A percentile compares a stretch with the other conserved stretches of the same genome.
These are phyloP conservation scores for Emiliania huxleyi DNA, from an alignment of 78 protist species.

Conservation along the genomic window DNA sequence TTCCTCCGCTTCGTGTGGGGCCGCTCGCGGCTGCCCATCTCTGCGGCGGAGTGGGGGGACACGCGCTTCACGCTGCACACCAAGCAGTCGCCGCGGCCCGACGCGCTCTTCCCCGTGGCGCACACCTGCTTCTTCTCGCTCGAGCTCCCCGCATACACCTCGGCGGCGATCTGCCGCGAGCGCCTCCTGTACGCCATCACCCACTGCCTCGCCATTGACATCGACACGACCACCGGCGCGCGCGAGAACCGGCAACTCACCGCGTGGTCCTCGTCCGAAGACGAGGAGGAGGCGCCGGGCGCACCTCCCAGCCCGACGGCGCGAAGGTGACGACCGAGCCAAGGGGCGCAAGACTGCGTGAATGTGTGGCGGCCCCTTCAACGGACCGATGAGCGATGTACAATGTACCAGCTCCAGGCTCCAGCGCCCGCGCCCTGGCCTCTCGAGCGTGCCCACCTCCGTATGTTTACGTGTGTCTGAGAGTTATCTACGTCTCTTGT, in stretches of 20 bases:
- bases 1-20: conserved; percentile 56
- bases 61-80: background rate
- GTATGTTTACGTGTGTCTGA: too few relatives aligned
- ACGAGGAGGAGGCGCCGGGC: background rate
- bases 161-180: conserved; percentile 51
- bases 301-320: too few relatives aligned
- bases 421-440: too few relatives aligned
- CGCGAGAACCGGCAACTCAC: background rate
- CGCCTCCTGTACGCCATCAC: conserved; percentile 77
- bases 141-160: conserved; percentile 74
- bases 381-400: too few relatives aligned
- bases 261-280: background rate
- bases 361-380: too few relatives aligned
- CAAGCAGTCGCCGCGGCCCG: background rate
- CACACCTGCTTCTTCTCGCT: conserved; percentile 84
- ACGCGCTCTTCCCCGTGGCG: conserved; percentile 34
- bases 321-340: too few relatives aligned
- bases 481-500: too few relatives aligned
- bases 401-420: too few relatives aligned
- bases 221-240: conserved; percentile 38
- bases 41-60: conserved; percentile 7
- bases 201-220: conserved; percentile 77
- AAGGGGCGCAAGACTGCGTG: too few relatives aligned
- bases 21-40: conserved; percentile 35
- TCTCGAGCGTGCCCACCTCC: too few relatives aligned